A percentile compares a stretch with the other conserved stretches of the same genome.
phyloP scores from a whole-genome alignment of 2,329 filamentous ascomycete species.

The Trichoderma oligosporum region DNA sequence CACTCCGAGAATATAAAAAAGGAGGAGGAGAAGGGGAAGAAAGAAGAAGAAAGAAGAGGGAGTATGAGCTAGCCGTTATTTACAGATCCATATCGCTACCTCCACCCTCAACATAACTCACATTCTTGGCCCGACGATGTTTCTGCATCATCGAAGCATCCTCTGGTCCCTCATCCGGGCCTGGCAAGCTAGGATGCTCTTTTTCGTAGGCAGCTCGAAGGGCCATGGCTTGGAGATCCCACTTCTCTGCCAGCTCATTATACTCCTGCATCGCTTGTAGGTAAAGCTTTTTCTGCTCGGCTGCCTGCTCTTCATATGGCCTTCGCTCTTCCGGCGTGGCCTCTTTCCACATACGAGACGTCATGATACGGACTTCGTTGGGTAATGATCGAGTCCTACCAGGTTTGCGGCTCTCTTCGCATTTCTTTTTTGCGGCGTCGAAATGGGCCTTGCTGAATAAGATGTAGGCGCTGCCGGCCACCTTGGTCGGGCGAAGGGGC shows the following conservation, averaged over 20 bases:
- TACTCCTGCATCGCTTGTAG: constrained; percentile 55
- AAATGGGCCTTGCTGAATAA: constrained; percentile 79
- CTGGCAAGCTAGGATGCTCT: constrained; percentile 42
- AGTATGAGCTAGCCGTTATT: neutral
- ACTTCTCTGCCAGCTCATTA: constrained; percentile 60
- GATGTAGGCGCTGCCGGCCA: constrained; percentile 79
- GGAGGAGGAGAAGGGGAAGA: neutral
- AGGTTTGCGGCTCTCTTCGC: constrained; percentile 60
- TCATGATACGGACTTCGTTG: constrained; percentile 80
- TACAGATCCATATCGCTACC: constrained; percentile 12
- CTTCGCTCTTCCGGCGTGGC: constrained; percentile 64
- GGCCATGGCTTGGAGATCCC: constrained; percentile 64
- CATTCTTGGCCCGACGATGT: constrained; percentile 35
- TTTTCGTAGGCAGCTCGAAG: constrained; percentile 51
- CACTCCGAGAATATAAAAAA: neutral
- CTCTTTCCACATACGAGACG: constrained; percentile 89
- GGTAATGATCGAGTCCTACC: constrained; percentile 63
- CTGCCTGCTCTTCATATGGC: constrained; percentile 74
- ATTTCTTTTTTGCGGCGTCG: constrained; percentile 56
- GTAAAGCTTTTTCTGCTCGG: constrained; percentile 65
- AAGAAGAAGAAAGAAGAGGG: neutral
- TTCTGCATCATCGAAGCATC: constrained; percentile 29
- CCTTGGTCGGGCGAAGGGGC: constrained; percentile 67
- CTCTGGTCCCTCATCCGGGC: constrained; percentile 25
- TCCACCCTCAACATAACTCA: constrained; percentile 34